A percentile compares a stretch with the other conserved stretches of the same genome.
phyloP scores from a whole-genome alignment of 345 rosid genomes.

The Lepidium sativum region DNA sequence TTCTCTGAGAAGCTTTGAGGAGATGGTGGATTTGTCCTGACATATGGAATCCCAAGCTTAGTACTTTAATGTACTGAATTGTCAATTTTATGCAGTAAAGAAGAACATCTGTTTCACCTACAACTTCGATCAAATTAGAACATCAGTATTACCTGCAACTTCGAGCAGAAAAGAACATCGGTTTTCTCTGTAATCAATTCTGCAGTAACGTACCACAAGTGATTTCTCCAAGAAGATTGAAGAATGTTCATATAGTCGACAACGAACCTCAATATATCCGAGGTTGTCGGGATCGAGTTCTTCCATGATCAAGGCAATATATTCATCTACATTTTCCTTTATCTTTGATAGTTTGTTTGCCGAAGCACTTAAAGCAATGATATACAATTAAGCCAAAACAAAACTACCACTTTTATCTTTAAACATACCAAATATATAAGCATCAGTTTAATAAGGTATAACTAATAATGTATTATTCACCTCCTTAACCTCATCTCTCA shows the following conservation, averaged over 20 bases:
- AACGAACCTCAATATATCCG: constrained; percentile 65
- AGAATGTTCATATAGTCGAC: neutral
- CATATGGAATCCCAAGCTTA: too few relatives aligned
- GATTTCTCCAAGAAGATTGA: too few relatives aligned
- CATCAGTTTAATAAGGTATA: neutral
- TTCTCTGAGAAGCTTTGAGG: too few relatives aligned
- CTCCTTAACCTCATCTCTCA: constrained; percentile 69
- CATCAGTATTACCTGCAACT: too few relatives aligned
- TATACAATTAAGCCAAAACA: constrained; percentile 31
- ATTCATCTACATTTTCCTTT: constrained; percentile 61
- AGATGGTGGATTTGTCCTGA: too few relatives aligned
- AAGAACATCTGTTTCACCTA: too few relatives aligned
- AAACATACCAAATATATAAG: neutral
- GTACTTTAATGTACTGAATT: too few relatives aligned
- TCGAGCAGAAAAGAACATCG: too few relatives aligned
- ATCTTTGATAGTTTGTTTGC: constrained; percentile 71
- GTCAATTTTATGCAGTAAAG: too few relatives aligned
- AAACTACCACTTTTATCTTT: neutral
- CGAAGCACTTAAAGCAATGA: constrained; percentile 67
- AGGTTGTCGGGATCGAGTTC: constrained; percentile 63
- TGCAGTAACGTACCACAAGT: too few relatives aligned
- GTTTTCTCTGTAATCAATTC: too few relatives aligned
- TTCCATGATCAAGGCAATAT: constrained; percentile 85
- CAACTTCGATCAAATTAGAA: too few relatives aligned
- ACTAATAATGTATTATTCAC: constrained; percentile 21